These are phyloP conservation scores for Blakeslea trispora DNA, from an alignment of 371 early-diverging fungal genomes.

Conservation along the genomic window DNA sequence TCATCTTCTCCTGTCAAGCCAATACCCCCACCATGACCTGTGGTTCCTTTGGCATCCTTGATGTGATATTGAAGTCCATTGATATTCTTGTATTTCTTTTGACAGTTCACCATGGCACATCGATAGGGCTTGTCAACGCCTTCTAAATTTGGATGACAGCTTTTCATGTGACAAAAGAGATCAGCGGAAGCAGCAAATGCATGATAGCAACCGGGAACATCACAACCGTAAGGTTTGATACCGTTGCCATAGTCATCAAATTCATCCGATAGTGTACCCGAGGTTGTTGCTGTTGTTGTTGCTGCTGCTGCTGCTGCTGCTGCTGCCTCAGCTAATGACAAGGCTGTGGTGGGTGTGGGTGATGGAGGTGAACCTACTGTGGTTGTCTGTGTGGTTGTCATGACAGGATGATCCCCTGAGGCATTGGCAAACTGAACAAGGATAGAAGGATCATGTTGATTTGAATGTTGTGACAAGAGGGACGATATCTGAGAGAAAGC, in stretches of 20 bases:
- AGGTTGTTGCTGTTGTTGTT: slow-evolving; percentile 9
- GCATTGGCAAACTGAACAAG: slow-evolving; percentile 10
- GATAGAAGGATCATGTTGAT: slow-evolving; percentile 6
- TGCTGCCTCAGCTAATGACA: slow-evolving; percentile 7
- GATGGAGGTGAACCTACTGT: slow-evolving; percentile 6
- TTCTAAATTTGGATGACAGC: slow-evolving; percentile 52
- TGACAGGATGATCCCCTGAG: slow-evolving; percentile 7
- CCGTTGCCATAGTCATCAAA: slow-evolving; percentile 14
- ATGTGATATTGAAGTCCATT: slow-evolving; percentile 94
- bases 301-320: slow-evolving; percentile 14
- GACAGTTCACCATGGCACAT: slow-evolving; percentile 81
- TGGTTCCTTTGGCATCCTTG: slow-evolving; percentile 64
- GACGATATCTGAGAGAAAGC: neutral
- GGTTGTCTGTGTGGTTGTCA: slow-evolving; percentile 8
- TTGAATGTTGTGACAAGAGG: slow-evolving; percentile 3
- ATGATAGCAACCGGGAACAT: slow-evolving; percentile 62
- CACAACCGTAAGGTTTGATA: slow-evolving; percentile 72
- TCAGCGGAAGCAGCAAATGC: slow-evolving; percentile 60
- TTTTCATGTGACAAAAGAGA: slow-evolving; percentile 71
- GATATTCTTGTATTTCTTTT: slow-evolving; percentile 89
- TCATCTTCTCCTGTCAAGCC: slow-evolving; percentile 14
- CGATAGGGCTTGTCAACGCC: slow-evolving; percentile 66
- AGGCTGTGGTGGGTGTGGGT: slow-evolving; percentile 17
- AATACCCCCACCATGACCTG: slow-evolving; percentile 25
- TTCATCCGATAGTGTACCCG: slow-evolving; percentile 11